These are phyloP conservation scores for Stereocaulon alpinum DNA, from an alignment of 495 filamentous ascomycete genomes.

Conservation along the genomic window DNA sequence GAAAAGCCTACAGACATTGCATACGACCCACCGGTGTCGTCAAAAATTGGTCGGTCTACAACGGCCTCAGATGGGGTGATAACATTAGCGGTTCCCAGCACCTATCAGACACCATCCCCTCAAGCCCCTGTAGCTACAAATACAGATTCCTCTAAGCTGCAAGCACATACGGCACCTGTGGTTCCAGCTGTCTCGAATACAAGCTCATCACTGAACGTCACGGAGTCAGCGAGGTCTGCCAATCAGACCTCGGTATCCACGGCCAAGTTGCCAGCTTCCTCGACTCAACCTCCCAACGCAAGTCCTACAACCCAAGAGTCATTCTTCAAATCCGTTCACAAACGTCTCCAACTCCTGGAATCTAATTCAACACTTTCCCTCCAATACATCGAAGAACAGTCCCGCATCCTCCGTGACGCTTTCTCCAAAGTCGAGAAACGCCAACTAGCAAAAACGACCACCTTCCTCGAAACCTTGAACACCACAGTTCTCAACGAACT, in stretches of 20 bases:
- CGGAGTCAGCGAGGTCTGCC: constrained; percentile 10
- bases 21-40: background rate
- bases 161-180: constrained; percentile 19
- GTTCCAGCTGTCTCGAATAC: constrained; percentile 21
- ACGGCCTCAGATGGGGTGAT: background rate
- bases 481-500: constrained; percentile 78
- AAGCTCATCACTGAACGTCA: background rate
- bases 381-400: constrained; percentile 95
- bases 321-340: constrained; percentile 94
- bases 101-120: constrained; percentile 22
- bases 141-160: background rate
- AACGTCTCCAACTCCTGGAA: constrained; percentile 82
- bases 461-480: constrained; percentile 76
- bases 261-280: constrained; percentile 37
- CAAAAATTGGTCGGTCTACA: background rate
- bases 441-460: constrained; percentile 71
- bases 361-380: constrained; percentile 85
- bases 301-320: constrained; percentile 86
- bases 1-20: background rate
- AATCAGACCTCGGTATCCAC: constrained; percentile 26
- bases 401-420: constrained; percentile 78
- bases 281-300: constrained; percentile 45
- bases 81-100: background rate
- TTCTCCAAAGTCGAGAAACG: constrained; percentile 84
- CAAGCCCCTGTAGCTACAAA: background rate